Evolutionary conservation across 495 filamentous ascomycete species (phyloP), one percentile per base, ranked within the genome.

Genomic region (Acidiella bohemica): DNA sequence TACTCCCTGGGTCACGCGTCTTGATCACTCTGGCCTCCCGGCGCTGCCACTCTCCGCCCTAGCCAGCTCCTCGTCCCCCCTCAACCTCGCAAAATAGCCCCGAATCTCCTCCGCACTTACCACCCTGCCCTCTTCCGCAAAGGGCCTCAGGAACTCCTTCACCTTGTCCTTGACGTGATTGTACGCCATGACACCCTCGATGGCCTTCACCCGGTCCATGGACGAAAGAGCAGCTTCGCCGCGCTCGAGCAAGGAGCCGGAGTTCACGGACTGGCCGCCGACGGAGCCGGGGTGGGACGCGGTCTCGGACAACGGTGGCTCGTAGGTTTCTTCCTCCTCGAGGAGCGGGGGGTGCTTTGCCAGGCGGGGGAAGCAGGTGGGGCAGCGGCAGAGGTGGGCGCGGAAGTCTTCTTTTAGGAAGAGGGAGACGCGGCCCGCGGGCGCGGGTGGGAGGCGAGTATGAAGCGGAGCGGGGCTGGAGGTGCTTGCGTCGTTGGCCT

Each of bases 131-230:
- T 76, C 85, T 57, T 93, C 88, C 3, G 90, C 90, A 61, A 93
- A 97, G 37, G 93, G 82, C 54, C 81, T 71, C 42, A 97, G 70
- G 56, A 97, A 96, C 3, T 73, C 73, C 68, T 85, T 95, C 11
- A 97, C 75, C 53, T 88, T 87, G 33, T 95, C 88, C 49, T 88
- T 87, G 16, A 97, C 70, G 46, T 90, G 76, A 50, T 94, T 94
- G 59, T 95, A 97, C 10, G 82, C 84, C 84, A 94, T 93, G 9
- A 92, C 88, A 14, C 90, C 90, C 59, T 97, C 87, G 46, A 97
- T 94, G 3, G 90, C 90, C 14, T 77, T 66, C 13, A 96, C 86
- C 2, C 90, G 77, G 57, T 96, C 90, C 14, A 97, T 75, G 46
- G 81, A 87, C 57, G 73, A 83, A 20, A 97, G 67, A 0, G 86